A percentile compares a stretch with the other conserved stretches of the same genome.
Conservation (phyloP, 805 yeast genomes). For the Monosporozyma solicola region DNA sequence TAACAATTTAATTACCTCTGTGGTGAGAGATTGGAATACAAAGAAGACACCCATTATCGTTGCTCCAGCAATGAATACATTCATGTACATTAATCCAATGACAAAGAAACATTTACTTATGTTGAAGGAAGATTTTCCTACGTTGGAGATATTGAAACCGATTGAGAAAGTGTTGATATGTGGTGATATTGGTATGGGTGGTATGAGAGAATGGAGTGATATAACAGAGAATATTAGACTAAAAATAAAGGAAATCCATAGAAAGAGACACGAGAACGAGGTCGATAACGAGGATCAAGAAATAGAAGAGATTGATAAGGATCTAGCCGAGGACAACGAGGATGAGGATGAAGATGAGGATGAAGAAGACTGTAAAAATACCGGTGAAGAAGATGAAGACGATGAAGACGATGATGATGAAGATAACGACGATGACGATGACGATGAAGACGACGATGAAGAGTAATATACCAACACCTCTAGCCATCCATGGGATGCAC, state of each 20-base stretch:
- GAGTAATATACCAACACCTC: not conserved
- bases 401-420: constrained; percentile 36
- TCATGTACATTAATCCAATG: constrained; percentile 70
- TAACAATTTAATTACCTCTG: constrained; percentile 65
- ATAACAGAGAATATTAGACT: constrained; percentile 52
- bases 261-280: constrained; percentile 25
- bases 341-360: constrained; percentile 35
- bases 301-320: constrained; percentile 32
- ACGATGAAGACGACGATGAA: constrained; percentile 7
- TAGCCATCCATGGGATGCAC: not conserved
- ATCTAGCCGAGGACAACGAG: constrained; percentile 40
- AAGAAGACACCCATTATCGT: constrained; percentile 53
- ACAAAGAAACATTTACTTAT: constrained; percentile 62
- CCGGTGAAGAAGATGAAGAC: constrained; percentile 33
- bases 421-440: constrained; percentile 26
- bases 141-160: constrained; percentile 65
- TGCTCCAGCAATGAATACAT: constrained; percentile 86
- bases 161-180: constrained; percentile 72
- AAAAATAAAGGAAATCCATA: constrained; percentile 27
- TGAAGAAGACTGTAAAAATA: constrained; percentile 35
- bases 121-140: constrained; percentile 62
- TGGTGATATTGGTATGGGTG: constrained; percentile 89
- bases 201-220: constrained; percentile 84
- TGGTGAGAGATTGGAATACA: constrained; percentile 72
- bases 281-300: constrained; percentile 25